Evolutionary conservation across 129 eudicot genomes (phyloP).

Genomic region (Helianthus annuus): DNA sequence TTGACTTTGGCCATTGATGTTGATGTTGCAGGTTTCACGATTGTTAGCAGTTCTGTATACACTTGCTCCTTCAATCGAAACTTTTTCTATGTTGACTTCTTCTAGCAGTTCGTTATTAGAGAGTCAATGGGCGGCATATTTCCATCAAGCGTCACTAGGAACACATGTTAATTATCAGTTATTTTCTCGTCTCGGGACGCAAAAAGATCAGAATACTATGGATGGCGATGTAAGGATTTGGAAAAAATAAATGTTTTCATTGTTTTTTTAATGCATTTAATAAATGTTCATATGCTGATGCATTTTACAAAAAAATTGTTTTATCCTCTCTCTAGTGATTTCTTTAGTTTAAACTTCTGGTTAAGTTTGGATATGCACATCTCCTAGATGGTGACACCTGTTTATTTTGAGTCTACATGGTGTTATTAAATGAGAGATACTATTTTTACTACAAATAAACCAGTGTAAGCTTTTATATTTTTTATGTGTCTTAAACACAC

Average conservation of each 20-base stretch:
- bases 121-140: conserved; percentile 80
- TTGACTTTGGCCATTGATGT: conserved; percentile 4
- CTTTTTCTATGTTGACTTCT: conserved; percentile 36
- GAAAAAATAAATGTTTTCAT: background rate
- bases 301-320: background rate
- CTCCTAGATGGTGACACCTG: conserved; percentile 7
- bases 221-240: conserved; percentile 50
- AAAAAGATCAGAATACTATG: conserved; percentile 22
- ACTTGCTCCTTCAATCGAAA: conserved; percentile 41
- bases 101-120: conserved; percentile 43
- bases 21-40: conserved; percentile 71
- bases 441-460: background rate
- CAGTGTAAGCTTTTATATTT: background rate
- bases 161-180: conserved; percentile 61
- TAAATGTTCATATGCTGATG: conserved; percentile 13
- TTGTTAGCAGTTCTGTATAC: conserved; percentile 70
- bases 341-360: conserved; percentile 10
- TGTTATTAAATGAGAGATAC: background rate
- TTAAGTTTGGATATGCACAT: conserved; percentile 1
- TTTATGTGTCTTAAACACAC: background rate
- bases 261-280: background rate
- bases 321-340: conserved; percentile 1
- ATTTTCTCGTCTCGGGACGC: conserved; percentile 42
- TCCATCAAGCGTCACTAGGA: conserved; percentile 92
- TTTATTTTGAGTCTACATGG: background rate